Percentiles rank a stretch among this genome's conserved stretches.
These are phyloP conservation scores for Blepharisma japonicum DNA, from an alignment of 73 alveolate species.

Conservation along the genomic window DNA sequence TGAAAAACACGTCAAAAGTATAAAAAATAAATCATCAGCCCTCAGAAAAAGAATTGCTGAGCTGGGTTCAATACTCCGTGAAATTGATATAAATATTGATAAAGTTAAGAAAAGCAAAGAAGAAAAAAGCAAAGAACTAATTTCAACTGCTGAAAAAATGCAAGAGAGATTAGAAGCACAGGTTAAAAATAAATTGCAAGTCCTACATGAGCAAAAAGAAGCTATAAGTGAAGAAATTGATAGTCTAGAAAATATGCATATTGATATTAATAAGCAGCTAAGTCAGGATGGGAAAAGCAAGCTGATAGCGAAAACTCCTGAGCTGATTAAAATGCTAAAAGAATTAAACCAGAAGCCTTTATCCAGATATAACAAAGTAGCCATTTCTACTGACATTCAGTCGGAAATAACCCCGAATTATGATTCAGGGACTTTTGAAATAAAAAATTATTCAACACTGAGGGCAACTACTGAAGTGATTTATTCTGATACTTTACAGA, in stretches of 20 bases:
- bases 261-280: slow-evolving; percentile 23
- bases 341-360: slow-evolving; percentile 49
- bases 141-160: slow-evolving; percentile 61
- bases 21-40: slow-evolving; percentile 66
- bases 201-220: slow-evolving; percentile 40
- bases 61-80: slow-evolving; percentile 59
- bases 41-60: slow-evolving; percentile 62
- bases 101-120: slow-evolving; percentile 81
- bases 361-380: slow-evolving; percentile 49
- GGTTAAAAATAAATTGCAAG: slow-evolving; percentile 47
- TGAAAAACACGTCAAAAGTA: slow-evolving; percentile 58
- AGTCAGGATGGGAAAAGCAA: slow-evolving; percentile 49
- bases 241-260: slow-evolving; percentile 34
- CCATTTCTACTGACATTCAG: slow-evolving; percentile 46
- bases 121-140: slow-evolving; percentile 81
- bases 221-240: slow-evolving; percentile 44
- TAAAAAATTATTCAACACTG: slow-evolving; percentile 60
- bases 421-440: slow-evolving; percentile 67
- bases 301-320: slow-evolving; percentile 57
- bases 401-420: slow-evolving; percentile 87
- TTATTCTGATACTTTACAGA: slow-evolving; percentile 75
- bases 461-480: slow-evolving; percentile 66
- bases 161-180: slow-evolving; percentile 65
- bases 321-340: slow-evolving; percentile 48
- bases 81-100: slow-evolving; percentile 67